These are phyloP conservation scores for Trypanosoma mega DNA, from an alignment of 208 protist species.

Conservation along the genomic window DNA sequence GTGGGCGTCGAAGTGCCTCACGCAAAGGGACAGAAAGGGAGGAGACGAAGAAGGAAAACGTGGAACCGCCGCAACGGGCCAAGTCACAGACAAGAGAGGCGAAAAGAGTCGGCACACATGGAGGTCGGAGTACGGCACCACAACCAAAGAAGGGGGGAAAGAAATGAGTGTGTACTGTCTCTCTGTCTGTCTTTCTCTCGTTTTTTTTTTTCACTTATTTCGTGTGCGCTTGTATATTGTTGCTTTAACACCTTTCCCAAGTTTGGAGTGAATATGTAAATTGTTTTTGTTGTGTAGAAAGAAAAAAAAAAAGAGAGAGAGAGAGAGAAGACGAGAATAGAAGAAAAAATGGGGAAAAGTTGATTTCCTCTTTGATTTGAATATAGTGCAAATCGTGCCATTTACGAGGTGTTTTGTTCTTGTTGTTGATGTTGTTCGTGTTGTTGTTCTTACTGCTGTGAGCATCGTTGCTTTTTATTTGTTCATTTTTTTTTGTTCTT, in stretches of 20 bases:
- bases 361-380: background rate
- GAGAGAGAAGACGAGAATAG: background rate
- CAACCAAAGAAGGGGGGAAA: background rate
- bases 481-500: background rate
- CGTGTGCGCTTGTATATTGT: no score
- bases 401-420: background rate
- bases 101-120: no score
- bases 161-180: background rate
- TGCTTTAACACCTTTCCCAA: no score
- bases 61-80: no score
- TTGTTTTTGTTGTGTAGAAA: no score
- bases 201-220: background rate
- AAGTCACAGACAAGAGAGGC: no score
- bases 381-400: background rate
- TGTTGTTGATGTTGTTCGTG: background rate
- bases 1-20: background rate
- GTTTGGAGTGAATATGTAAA: no score
- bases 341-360: background rate
- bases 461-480: background rate
- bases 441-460: background rate
- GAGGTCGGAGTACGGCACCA: conserved; percentile 1
- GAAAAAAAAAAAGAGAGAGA: background rate
- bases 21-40: background rate
- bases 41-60: background rate
- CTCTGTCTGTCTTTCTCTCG: background rate